A percentile compares a stretch with the other conserved stretches of the same genome.
These are phyloP conservation scores for Penicillium longicatenatum DNA, from an alignment of 495 filamentous ascomycete genomes.

Conservation along the genomic window DNA sequence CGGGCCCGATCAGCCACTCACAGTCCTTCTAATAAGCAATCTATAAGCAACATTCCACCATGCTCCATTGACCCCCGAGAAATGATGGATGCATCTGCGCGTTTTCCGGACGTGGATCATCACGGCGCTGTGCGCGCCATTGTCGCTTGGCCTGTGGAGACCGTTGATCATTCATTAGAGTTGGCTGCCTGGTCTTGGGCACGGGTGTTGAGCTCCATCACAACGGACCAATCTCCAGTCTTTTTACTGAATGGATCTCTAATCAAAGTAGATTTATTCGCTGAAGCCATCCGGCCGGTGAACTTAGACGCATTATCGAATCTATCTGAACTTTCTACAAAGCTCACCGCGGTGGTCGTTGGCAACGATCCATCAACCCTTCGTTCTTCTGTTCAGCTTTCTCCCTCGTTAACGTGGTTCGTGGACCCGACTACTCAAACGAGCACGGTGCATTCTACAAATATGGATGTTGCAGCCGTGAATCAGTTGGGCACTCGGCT, in stretches of 20 bases:
- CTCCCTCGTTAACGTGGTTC: constrained; percentile 19
- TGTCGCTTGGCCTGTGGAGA: constrained; percentile 26
- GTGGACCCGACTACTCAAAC: constrained; percentile 23
- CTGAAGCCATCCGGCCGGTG: constrained; percentile 23
- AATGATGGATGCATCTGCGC: constrained; percentile 28
- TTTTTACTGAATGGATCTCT: constrained; percentile 36
- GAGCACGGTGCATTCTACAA: constrained; percentile 27
- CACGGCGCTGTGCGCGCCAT: constrained; percentile 18
- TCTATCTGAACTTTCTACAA: constrained; percentile 15
- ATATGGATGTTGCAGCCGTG: constrained; percentile 26
- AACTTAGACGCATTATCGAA: constrained; percentile 16
- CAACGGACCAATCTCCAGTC: constrained; percentile 32
- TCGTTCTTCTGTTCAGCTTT: constrained; percentile 13
- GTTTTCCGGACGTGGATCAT: constrained; percentile 21
- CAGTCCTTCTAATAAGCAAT: constrained; percentile 24
- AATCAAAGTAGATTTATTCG: constrained; percentile 36
- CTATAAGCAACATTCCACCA: constrained; percentile 21
- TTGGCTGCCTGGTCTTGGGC: constrained; percentile 42
- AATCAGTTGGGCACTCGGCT: constrained; percentile 31
- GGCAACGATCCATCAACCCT: constrained; percentile 10
- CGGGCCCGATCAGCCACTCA: constrained; percentile 26
- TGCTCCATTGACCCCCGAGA: constrained; percentile 10
- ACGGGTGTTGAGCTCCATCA: constrained; percentile 39
- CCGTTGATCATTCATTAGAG: constrained; percentile 22
- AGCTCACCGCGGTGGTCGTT: constrained; percentile 22